Base-by-base conservation (phyloP, 306 rosid species). In the Castanea crenata region DNA sequence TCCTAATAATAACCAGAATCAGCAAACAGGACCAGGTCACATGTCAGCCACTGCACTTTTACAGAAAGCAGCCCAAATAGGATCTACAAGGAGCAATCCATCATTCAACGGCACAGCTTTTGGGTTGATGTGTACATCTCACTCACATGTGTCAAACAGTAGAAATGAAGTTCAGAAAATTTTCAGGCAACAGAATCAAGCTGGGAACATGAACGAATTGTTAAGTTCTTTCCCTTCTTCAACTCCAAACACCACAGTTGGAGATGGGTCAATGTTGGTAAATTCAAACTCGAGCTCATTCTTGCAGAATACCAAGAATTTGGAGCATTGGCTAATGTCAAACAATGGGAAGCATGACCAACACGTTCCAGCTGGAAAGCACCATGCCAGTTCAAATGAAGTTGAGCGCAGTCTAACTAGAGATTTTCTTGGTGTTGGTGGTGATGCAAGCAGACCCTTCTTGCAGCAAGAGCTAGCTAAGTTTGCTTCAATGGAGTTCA, bases 401-500 rank as follows among this genome's bases (percentile, higher is more conserved):
- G 77, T 55, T 10, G 84, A 85, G 72, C 80, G 85, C 27, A 84
- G 91, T 76, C 75, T 92, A 32, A 94, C 98, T 0, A 90, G 97
- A 78, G 99, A 92, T 49, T 94, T 94, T 49, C 90, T 94, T 7
- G 97, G 99, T 1, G 97, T 92, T 18, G 95, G 97, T 71, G 84
- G 86, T 12, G 86, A 85, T 2, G 56, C 79, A 19, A 85, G 46
- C 31, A 79, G 85, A 6, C 78, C 88, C 5, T 90, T 93, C 77
- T 84, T 88, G 55, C 90, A 89, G 69, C 89, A 87, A 67, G 85
- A 88, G 75, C 80, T 89, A 5, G 87, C 84, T n/a, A 87, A 80
- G 21, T 89, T 90, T 74, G 85, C 85, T 82, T 83, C 87, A 54
- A 82, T 86, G 79, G 89, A n/a, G 83, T 73, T 80, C 90, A 21